Evolutionary conservation across 2,329 filamentous ascomycete genomes (phyloP), one percentile per base, ranked within the genome.

Genomic region (Harringtonia aguacate): DNA sequence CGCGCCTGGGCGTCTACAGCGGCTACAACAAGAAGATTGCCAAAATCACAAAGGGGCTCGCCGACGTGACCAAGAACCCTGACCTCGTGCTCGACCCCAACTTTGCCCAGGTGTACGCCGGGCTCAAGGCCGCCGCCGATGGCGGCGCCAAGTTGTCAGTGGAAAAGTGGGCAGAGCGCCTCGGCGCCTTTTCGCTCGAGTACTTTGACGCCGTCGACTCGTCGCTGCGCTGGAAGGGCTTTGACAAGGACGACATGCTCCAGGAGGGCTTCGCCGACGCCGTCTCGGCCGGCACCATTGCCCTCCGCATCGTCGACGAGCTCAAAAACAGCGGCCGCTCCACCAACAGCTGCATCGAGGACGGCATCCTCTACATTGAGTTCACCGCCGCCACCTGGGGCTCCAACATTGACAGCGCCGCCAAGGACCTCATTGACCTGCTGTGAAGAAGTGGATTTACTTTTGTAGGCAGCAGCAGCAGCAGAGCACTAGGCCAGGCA

Each of bases 251-350:
- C 47, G 70, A 73, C 1, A 58, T 72, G 55, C 55, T 73, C 24
- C 62, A 61, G 44, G 70, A 73, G 53, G 70, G 63, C 4, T 62
- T 74, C 50, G 54, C 66, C 17, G 70, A 75, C 48, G 65, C 57
- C 4, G 54, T 72, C n/a, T 58, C 62, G 10, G 66, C 60, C 50
- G 60, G 58, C 33, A 61, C 65, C 51, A 54, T 73, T 17, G 60
- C 55, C 18, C 63, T 75, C 50, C 63, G 70, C 24, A 52, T 75
- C 31, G 69, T 73, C 3, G 69, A 72, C 39, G 60, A 63, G 51
- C 59, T 70, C 34, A n/a, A n/a, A n/a, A 51, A 57, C 50, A 60
- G 63, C 44, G 55, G 50, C 7, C 58, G 54, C 13, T 73, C 72
- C 46, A 62, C 65, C 49, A 71, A 76, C 61, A 53, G 56, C 17